Conservation (phyloP, 441 rosid genomes). For the Populus tomentosa region DNA sequence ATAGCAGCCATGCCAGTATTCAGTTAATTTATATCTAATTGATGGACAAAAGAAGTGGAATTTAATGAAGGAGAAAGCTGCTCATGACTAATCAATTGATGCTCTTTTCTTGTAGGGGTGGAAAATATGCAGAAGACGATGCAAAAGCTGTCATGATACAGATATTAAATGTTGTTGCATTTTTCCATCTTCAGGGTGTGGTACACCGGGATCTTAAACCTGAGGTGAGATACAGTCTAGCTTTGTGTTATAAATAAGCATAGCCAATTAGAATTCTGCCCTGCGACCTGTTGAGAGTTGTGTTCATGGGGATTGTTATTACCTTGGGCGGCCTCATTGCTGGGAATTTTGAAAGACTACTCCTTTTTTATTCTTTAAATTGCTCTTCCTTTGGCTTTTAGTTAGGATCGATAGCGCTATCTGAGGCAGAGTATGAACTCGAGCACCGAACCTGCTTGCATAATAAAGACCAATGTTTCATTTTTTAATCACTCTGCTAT, state of each 20-base stretch:
- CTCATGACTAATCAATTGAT: conserved; percentile 3
- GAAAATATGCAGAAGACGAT: conserved; percentile 95
- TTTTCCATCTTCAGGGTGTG: conserved; percentile 26
- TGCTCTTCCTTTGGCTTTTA: neutral
- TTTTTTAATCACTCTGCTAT: too few relatives aligned
- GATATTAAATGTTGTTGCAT: conserved; percentile 83
- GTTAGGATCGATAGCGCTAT: neutral
- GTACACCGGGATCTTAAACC: conserved; percentile 33
- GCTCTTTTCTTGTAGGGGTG: conserved; percentile 62
- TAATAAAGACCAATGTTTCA: neutral
- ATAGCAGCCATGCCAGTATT: neutral
- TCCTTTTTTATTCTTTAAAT: neutral
- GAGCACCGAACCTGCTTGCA: neutral
- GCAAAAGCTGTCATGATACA: conserved; percentile 83
- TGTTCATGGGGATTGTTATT: neutral
- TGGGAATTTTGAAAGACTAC: neutral
- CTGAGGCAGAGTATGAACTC: neutral
- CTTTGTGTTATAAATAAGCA: neutral
- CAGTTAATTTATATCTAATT: neutral
- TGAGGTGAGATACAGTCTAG: conserved; percentile 50
- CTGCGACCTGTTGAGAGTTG: neutral
- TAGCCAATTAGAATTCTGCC: neutral
- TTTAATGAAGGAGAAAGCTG: neutral
- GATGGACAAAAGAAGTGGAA: neutral
- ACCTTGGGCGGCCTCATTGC: too few relatives aligned